A percentile compares a stretch with the other conserved stretches of the same genome.
phyloP scores from a whole-genome alignment of 306 rosid species.

The Citrullus mucosospermus region DNA sequence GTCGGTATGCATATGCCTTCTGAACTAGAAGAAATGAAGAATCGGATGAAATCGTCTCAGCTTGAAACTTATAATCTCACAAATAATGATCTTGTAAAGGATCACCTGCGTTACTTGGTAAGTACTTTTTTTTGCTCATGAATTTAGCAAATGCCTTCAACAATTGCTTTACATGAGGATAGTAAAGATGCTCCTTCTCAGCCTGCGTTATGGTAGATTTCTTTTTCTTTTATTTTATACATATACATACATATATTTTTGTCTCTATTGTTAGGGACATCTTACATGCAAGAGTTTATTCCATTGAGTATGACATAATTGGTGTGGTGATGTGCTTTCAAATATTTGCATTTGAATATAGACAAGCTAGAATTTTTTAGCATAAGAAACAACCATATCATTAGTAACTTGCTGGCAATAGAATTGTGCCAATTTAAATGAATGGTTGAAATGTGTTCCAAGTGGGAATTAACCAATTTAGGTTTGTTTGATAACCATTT shows the following conservation, averaged over 20 bases:
- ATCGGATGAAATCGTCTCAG: constrained; percentile 46
- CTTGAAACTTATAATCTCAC: constrained; percentile 61
- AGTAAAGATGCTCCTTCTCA: not conserved
- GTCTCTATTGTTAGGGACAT: not conserved
- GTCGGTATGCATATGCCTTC: constrained; percentile 67
- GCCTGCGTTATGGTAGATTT: not conserved
- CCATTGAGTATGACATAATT: not conserved
- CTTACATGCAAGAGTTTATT: not conserved
- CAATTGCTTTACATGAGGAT: not conserved
- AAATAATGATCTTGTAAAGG: constrained; percentile 74
- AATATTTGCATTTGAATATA: not conserved
- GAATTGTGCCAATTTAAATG: not conserved
- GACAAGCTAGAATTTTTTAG: no score
- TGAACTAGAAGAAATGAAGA: constrained; percentile 55
- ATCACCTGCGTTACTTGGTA: constrained; percentile 92
- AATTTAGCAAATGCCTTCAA: not conserved
- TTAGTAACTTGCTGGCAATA: not conserved
- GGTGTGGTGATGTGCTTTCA: not conserved
- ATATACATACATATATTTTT: no score
- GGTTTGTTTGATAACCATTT: not conserved
- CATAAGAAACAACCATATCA: not conserved
- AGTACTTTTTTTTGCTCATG: not conserved
- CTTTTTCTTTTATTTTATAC: not conserved
- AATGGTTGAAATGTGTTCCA: not conserved
- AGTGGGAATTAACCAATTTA: not conserved